Conservation (phyloP, 257 asterid species). For the Ehretia macrophylla region DNA sequence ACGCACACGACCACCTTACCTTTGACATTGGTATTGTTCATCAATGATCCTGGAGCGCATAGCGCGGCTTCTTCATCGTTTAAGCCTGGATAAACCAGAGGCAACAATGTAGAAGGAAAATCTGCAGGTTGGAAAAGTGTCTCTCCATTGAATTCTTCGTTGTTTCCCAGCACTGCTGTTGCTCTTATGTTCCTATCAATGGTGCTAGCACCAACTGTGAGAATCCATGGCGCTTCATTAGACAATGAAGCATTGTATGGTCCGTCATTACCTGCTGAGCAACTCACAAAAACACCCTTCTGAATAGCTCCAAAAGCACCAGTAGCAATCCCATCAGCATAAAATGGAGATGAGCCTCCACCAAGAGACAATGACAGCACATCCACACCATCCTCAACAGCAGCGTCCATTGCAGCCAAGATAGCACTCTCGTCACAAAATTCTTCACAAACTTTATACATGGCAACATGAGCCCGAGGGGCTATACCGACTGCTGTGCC, state of each 20-base stretch:
- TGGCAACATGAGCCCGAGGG: slow-evolving; percentile 22
- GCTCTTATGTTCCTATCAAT: slow-evolving; percentile 21
- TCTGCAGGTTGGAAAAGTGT: slow-evolving; percentile 19
- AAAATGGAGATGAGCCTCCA: neutral
- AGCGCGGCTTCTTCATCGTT: slow-evolving; percentile 2
- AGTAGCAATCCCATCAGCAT: slow-evolving; percentile 14
- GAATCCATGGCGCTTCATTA: slow-evolving; percentile 30
- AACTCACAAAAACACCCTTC: slow-evolving; percentile 25
- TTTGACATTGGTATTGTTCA: slow-evolving; percentile 5
- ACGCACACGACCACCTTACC: slow-evolving; percentile 26
- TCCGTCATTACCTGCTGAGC: slow-evolving; percentile 25
- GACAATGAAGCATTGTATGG: slow-evolving; percentile 9
- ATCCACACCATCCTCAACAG: slow-evolving; percentile 25
- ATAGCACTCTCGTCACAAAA: slow-evolving; percentile 3
- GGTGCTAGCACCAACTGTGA: slow-evolving; percentile 33
- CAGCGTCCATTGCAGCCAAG: slow-evolving; percentile 20
- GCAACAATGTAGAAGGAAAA: slow-evolving; percentile 9
- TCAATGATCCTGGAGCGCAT: slow-evolving; percentile 16
- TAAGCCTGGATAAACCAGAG: slow-evolving; percentile 18
- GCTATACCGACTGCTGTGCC: slow-evolving; percentile 29
- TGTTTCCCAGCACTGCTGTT: slow-evolving; percentile 21
- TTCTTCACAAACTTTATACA: slow-evolving; percentile 15
- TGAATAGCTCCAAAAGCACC: slow-evolving; percentile 21
- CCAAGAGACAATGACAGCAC: slow-evolving; percentile 24
- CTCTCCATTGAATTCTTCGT: slow-evolving; percentile 14